These are phyloP conservation scores for Alternaria angustiovoidea DNA, from an alignment of 2,329 filamentous ascomycete genomes.

Conservation along the genomic window DNA sequence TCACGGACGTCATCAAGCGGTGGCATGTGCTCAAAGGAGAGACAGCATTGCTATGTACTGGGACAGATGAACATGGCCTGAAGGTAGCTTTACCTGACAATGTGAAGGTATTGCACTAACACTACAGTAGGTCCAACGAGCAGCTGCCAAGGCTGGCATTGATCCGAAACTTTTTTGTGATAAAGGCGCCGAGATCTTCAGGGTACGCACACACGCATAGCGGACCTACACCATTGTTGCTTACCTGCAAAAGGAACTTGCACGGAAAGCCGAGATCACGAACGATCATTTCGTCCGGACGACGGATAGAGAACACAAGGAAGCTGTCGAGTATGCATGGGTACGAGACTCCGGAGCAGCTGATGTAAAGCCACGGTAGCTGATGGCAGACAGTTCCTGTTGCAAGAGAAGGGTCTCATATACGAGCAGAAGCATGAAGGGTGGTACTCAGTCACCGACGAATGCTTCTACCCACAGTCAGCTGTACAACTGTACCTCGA, in stretches of 20 bases:
- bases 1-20: constrained; percentile 89
- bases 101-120: constrained; percentile 4
- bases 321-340: constrained; percentile 92
- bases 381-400: constrained; percentile 61
- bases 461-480: constrained; percentile 89
- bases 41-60: constrained; percentile 79
- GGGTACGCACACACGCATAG: constrained; percentile 51
- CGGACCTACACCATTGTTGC: constrained; percentile 3
- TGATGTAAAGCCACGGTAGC: constrained; percentile 14
- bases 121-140: constrained; percentile 77
- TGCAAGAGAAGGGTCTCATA: constrained; percentile 78
- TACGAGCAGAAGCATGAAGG: constrained; percentile 88
- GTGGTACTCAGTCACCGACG: constrained; percentile 97
- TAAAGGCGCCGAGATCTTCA: constrained; percentile 79
- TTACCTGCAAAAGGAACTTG: constrained; percentile 64
- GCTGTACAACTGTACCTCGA: constrained; percentile 77
- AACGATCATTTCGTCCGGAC: constrained; percentile 93
- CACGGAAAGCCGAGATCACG: constrained; percentile 71
- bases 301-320: constrained; percentile 81
- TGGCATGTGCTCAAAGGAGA: constrained; percentile 82
- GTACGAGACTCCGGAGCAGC: constrained; percentile 44
- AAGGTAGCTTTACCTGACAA: constrained; percentile 62
- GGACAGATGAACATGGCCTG: constrained; percentile 97
- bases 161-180: constrained; percentile 89
- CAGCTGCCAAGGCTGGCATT: constrained; percentile 74